Evolutionary conservation across 1,284 basidiomycete genomes (phyloP), one percentile per base, ranked within the genome.

Genomic region (Moesziomyces sp.): DNA sequence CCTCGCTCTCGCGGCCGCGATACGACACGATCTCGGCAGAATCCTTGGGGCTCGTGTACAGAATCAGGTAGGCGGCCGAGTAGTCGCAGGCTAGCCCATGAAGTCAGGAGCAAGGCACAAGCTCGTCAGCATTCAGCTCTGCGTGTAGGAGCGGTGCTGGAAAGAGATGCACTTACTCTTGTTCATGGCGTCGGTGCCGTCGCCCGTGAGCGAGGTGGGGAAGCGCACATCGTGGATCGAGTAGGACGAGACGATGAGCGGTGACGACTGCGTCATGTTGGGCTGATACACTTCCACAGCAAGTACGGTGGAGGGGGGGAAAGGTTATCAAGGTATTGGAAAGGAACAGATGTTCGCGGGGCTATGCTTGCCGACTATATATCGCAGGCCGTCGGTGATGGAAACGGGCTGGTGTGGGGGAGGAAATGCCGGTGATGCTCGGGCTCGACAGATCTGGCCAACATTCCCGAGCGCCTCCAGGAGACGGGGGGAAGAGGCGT

Each of bases 171-270:
- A 58, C 68, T 65, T 42, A 71, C 68, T 92, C 44, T 92, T 92
- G 86, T 96, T 95, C 93, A 91, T 92, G 66, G 92, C 93, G 86
- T 94, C 93, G 42, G 92, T 93, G 9, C 93, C 93, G 86, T 94
- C 92, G 30, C 93, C 92, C 18, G 91, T 91, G 54, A 93, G 23
- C 7, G 28, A 69, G 63, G 65, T 73, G 13, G 61, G 68, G 54
- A 74, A 66, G 43, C 60, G 71, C 23, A 64, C 56, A 64, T 70
- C 69, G 53, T 72, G 72, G 34, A 68, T 74, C 45, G 66, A 66
- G 55, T 66, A 73, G 59, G 65, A 68, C 35, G 70, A 72, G 8
- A 76, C 58, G 60, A 73, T 58, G 44, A 73, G 40, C 8, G 58
- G 61, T 24, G 69, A 63, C n/a, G 61, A 55, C 30, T 56, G 59